Evolutionary conservation across 1,139 yeast species (phyloP).

Genomic region (Pichia sp.): DNA sequence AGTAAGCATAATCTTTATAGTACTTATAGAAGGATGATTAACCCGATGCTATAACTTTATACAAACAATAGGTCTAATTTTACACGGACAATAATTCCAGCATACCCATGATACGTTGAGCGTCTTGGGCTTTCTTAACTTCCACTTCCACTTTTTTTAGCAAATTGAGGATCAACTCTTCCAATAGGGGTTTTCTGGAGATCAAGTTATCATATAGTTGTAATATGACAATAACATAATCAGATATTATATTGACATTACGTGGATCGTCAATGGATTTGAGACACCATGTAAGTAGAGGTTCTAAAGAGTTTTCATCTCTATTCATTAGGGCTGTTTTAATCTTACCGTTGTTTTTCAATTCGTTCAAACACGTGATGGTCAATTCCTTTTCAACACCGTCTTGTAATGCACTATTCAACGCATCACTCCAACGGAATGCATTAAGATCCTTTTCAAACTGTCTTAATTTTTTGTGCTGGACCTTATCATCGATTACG

Average conservation of each 20-base stretch:
- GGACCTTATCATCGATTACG: constrained; percentile 45
- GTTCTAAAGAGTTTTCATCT: constrained; percentile 74
- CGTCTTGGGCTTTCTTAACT: constrained; percentile 74
- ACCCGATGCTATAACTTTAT: no score
- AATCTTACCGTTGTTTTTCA: constrained; percentile 82
- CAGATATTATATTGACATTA: constrained; percentile 66
- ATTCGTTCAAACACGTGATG: constrained; percentile 72
- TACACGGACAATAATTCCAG: constrained; percentile 60
- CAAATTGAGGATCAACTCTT: constrained; percentile 57
- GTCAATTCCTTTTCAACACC: constrained; percentile 78
- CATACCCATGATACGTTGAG: constrained; percentile 90
- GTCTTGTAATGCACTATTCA: constrained; percentile 73
- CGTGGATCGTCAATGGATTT: constrained; percentile 72
- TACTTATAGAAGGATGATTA: no score
- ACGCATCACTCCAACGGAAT: constrained; percentile 88
- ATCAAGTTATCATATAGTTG: constrained; percentile 70
- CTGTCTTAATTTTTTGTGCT: constrained; percentile 55
- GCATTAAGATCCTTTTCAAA: constrained; percentile 81
- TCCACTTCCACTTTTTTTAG: constrained; percentile 57
- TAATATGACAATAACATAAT: constrained; percentile 73
- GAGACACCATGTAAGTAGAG: constrained; percentile 76
- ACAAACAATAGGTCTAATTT: not conserved
- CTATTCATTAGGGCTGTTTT: constrained; percentile 69
- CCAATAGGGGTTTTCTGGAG: constrained; percentile 72
- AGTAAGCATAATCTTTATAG: no score